Evolutionary conservation across 2,329 filamentous ascomycete genomes (phyloP), one percentile per base, ranked within the genome.

Genomic region (Diaporthe capsici): DNA sequence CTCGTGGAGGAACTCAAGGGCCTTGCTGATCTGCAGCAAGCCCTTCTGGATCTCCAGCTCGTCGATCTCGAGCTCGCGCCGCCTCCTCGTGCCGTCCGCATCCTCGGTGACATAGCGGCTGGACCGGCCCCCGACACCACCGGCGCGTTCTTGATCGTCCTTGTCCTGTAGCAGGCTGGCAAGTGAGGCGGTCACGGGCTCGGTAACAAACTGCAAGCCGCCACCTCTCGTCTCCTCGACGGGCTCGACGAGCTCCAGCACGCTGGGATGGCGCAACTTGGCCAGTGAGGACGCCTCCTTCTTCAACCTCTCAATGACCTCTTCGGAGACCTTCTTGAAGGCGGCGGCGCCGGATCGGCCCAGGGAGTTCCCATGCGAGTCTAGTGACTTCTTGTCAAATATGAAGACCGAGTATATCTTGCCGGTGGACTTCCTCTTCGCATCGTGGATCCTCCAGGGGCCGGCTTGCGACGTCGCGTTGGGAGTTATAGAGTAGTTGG

Each of bases 21-120:
- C 96, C 83, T 98, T 98, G 81, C 94, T 96, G 78, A 99, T 90
- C 84, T 99, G 97, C 76, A 98, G 86, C 77, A 99, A 84, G 0
- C 97, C 97, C 85, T 99, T 99, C 83, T 99, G 97, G 80, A 98
- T 97, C 84, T 99, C 97, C 76, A 99, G 87, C 85, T 98, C 97
- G 82, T 99, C 97, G 77, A 99, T 95, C 83, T 98, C 96, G 20
- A 98, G 85, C 81, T 98, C 96, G 80, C 94, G 90, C 80, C 95
- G 88, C 80, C 92, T 90, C 78, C 92, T 89, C 68, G 91, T 91
- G 49, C 94, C 94, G 79, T 96, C 93, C 0, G 92, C 88, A 79
- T 95, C 94, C 81, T 97, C 95, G 2, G 94, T 92, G 73, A 97
- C 93, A 85, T 93, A 97, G 79, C 95, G 92, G 83, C 94, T 95